Percentiles rank a stretch among this genome's conserved stretches.
phyloP scores from a whole-genome alignment of 495 filamentous ascomycete species.

The Aspergillus homomorphus region DNA sequence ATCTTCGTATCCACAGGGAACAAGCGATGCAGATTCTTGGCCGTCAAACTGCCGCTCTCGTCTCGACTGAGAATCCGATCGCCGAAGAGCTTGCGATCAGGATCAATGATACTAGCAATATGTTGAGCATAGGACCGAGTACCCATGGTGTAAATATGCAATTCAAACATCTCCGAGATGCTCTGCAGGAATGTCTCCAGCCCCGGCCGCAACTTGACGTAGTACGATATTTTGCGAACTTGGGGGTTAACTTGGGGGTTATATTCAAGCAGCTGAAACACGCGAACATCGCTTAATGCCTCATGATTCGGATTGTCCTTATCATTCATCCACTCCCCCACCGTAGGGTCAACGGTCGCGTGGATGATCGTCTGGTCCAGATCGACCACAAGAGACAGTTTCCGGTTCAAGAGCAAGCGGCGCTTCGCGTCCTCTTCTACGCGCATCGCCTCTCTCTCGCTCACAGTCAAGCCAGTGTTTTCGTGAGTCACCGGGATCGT shows the following conservation, averaged over 20 bases:
- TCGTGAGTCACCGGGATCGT: constrained; percentile 92
- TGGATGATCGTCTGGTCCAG: constrained; percentile 98
- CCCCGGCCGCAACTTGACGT: constrained; percentile 96
- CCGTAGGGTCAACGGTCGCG: constrained; percentile 92
- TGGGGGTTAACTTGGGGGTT: constrained; percentile 69
- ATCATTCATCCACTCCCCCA: constrained; percentile 92
- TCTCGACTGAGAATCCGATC: constrained; percentile 93
- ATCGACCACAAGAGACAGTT: constrained; percentile 93
- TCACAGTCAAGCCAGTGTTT: constrained; percentile 74
- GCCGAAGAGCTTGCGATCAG: constrained; percentile 82
- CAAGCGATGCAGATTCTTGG: constrained; percentile 84
- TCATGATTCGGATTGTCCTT: constrained; percentile 85
- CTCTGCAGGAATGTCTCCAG: constrained; percentile 77
- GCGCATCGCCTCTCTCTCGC: constrained; percentile 67
- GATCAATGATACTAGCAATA: constrained; percentile 92
- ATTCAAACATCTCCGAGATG: constrained; percentile 79
- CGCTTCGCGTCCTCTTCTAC: constrained; percentile 84
- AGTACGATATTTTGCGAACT: constrained; percentile 81
- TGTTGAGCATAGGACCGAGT: constrained; percentile 90
- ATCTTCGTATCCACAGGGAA: constrained; percentile 98
- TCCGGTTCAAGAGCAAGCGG: constrained; percentile 71
- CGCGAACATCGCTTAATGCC: constrained; percentile 79
- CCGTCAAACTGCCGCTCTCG: constrained; percentile 87
- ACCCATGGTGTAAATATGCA: constrained; percentile 99
- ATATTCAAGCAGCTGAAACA: constrained; percentile 85